These are phyloP conservation scores for Eimeria falciformis DNA, from an alignment of 169 alveolate genomes.

Conservation along the genomic window DNA sequence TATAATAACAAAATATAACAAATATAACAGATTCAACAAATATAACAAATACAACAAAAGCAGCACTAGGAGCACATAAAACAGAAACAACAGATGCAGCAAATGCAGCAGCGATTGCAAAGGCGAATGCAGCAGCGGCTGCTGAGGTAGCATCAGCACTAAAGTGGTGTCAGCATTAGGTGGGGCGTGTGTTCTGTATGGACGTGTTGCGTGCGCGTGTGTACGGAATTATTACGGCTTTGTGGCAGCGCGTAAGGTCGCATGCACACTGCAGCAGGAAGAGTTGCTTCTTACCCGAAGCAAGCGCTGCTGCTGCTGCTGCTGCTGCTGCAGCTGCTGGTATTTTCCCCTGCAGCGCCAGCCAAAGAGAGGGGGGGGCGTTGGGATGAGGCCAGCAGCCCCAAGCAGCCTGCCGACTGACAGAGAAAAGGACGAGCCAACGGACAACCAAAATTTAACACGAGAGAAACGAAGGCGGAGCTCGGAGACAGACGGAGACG, in stretches of 20 bases:
- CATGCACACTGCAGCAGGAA: too few relatives aligned
- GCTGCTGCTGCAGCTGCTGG: conserved; percentile 64
- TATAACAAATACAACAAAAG: too few relatives aligned
- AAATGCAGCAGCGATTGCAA: background rate
- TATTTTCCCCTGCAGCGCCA: conserved; percentile 83
- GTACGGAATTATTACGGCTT: too few relatives aligned
- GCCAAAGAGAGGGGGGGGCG: conserved; percentile 87
- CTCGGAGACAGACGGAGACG: conserved; percentile 80
- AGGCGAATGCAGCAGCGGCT: background rate
- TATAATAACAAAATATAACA: too few relatives aligned
- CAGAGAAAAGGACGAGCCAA: conserved; percentile 85
- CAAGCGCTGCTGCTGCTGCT: conserved; percentile 68
- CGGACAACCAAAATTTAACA: conserved; percentile 91
- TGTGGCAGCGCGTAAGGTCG: too few relatives aligned
- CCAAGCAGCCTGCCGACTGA: conserved; percentile 59
- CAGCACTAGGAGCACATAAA: too few relatives aligned
- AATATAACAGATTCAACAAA: too few relatives aligned
- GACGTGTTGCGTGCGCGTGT: too few relatives aligned
- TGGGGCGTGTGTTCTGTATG: too few relatives aligned
- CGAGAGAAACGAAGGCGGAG: conserved; percentile 90
- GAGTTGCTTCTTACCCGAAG: background rate
- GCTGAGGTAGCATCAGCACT: conserved; percentile 10
- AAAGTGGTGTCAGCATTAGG: too few relatives aligned
- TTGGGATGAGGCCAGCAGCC: conserved; percentile 83
- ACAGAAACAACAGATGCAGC: too few relatives aligned